Percentiles rank a stretch among this genome's conserved stretches.
Evolutionary conservation across 1,284 basidiomycete species (phyloP).

Genomic region (Leccinum fallax): DNA sequence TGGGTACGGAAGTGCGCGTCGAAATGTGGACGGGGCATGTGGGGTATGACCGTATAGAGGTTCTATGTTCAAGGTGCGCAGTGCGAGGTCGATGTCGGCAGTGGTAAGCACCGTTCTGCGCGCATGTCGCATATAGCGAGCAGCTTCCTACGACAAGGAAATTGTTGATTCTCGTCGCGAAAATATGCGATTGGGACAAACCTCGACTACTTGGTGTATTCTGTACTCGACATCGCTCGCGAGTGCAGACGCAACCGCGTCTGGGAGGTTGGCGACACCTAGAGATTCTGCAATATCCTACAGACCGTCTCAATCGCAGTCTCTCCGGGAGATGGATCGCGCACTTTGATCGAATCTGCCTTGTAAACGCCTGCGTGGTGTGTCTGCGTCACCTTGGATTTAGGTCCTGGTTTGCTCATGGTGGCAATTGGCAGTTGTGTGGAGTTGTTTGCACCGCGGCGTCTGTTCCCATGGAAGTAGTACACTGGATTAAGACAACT

Average conservation of each 20-base stretch:
- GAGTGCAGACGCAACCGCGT: constrained; percentile 80
- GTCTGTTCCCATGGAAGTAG: no score
- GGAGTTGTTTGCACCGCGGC: neutral
- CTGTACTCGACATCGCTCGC: constrained; percentile 98
- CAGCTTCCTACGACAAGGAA: constrained; percentile 71
- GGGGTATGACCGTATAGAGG: constrained; percentile 81
- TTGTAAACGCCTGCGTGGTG: constrained; percentile 66
- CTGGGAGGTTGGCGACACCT: constrained; percentile 78
- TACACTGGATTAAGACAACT: neutral
- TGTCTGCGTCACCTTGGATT: constrained; percentile 44
- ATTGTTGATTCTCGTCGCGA: neutral
- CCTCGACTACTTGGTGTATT: constrained; percentile 91
- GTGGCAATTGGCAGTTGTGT: constrained; percentile 8
- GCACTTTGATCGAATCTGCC: constrained; percentile 64
- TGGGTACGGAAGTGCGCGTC: constrained; percentile 69
- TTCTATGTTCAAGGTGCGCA: constrained; percentile 94
- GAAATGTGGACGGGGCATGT: constrained; percentile 72
- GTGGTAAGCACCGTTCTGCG: constrained; percentile 86
- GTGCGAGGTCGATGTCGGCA: constrained; percentile 90
- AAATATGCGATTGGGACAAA: constrained; percentile 33
- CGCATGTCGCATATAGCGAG: constrained; percentile 95
- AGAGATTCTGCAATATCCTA: constrained; percentile 94
- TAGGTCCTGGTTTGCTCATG: constrained; percentile 52
- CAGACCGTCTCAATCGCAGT: constrained; percentile 21
- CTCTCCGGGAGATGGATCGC: constrained; percentile 18